Percentiles rank a stretch among this genome's conserved stretches.
Conservation (phyloP, 495 filamentous ascomycete species). For the Xylaria longipes region DNA sequence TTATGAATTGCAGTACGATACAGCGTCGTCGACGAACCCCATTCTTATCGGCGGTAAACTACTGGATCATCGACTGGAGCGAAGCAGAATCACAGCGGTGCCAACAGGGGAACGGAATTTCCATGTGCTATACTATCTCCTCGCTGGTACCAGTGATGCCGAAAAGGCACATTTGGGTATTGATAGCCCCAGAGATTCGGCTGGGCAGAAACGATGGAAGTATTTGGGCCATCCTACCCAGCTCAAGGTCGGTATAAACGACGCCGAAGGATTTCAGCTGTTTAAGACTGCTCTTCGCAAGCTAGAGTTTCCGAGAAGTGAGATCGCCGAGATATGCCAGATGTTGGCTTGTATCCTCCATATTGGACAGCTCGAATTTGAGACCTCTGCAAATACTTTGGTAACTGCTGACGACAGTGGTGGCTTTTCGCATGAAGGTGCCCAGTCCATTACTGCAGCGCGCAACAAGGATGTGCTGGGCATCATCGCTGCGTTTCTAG, state of each 20-base stretch:
- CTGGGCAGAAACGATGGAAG: constrained; percentile 81
- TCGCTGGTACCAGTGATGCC: constrained; percentile 87
- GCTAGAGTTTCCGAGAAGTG: constrained; percentile 87
- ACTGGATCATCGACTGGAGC: constrained; percentile 88
- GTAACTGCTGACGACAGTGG: constrained; percentile 88
- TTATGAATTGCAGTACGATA: constrained; percentile 95
- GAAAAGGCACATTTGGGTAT: constrained; percentile 91
- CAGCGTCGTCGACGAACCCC: constrained; percentile 76
- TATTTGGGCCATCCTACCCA: constrained; percentile 97
- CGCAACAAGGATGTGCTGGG: constrained; percentile 90
- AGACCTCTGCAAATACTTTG: constrained; percentile 76
- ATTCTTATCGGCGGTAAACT: constrained; percentile 92
- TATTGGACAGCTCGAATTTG: constrained; percentile 93
- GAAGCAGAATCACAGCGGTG: constrained; percentile 86
- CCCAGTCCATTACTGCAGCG: constrained; percentile 81
- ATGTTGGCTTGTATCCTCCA: constrained; percentile 90
- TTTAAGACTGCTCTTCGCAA: constrained; percentile 96
- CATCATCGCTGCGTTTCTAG: constrained; percentile 90
- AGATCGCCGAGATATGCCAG: constrained; percentile 97
- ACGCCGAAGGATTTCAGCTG: constrained; percentile 91
- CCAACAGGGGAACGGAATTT: constrained; percentile 96
- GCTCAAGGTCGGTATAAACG: constrained; percentile 95
- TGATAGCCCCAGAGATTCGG: constrained; percentile 61
- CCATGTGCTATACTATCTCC: constrained; percentile 92
- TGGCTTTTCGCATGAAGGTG: constrained; percentile 94